These are phyloP conservation scores for Trichophyton rubrum DNA, from an alignment of 2,329 filamentous ascomycete species.

Conservation along the genomic window DNA sequence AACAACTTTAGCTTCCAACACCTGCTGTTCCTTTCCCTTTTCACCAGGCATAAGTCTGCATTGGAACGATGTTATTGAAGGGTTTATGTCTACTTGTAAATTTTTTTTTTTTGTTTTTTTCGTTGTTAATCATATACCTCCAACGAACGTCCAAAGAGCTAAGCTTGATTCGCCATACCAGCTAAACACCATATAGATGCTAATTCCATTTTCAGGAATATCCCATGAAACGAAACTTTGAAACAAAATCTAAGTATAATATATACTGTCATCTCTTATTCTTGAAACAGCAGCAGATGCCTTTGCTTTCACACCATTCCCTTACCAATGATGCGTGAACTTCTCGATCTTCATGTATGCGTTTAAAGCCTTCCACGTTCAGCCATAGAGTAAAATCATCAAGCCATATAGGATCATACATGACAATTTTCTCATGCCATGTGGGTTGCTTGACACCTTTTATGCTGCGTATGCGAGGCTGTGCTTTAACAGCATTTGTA, in stretches of 20 bases:
- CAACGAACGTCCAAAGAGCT: neutral
- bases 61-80: neutral
- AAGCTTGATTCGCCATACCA: neutral
- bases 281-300: constrained; percentile 58
- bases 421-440: constrained; percentile 86
- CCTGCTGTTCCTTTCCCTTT: neutral
- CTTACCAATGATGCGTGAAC: constrained; percentile 56
- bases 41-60: neutral
- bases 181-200: neutral
- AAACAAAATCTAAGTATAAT: neutral
- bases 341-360: constrained; percentile 53
- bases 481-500: constrained; percentile 35
- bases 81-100: neutral
- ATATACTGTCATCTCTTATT: neutral
- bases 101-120: neutral
- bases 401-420: constrained; percentile 81
- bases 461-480: constrained; percentile 24
- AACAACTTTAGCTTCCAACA: neutral
- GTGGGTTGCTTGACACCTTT: constrained; percentile 38
- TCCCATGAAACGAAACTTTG: neutral
- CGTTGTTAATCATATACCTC: neutral
- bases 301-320: constrained; percentile 79
- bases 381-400: constrained; percentile 78
- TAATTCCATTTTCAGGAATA: neutral
- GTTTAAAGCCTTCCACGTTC: constrained; percentile 55